Evolutionary conservation across 2,329 filamentous ascomycete species (phyloP), one percentile per base, ranked within the genome.

Genomic region (Curvularia verruculosa): DNA sequence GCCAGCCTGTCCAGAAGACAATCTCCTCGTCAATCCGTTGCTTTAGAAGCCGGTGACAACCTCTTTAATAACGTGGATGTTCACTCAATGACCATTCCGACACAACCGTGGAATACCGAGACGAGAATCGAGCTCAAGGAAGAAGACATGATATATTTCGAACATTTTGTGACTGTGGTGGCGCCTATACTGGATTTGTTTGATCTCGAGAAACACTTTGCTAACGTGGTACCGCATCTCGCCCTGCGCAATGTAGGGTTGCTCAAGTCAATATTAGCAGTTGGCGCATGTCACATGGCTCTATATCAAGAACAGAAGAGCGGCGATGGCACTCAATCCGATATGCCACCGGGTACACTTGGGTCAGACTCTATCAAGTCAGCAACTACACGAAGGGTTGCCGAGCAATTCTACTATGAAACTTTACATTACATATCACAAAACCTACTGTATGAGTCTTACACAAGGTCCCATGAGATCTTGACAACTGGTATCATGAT

Each of bases 401-500:
- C 69, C 2, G 69, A 83, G 23, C 69, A 72, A 82, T 87, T 87
- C 58, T 88, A 88, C 64, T 84, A 85, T 61, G 84, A 88, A 65
- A 86, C 85, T 0, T 75, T 88, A 0, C 83, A 85, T 52, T 88
- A 87, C 59, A 75, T 88, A 0, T 83, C 85, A 49, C 81, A 82
- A 36, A 84, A 85, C 0, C 81, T 88, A 70, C 78, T 82, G 5
- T 85, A 85, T 63, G 77, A 82, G 2, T 82, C 81, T 0, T 88
- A 87, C 64, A 83, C 82, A 9, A 80, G 79, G 29, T 85, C 82
- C 28, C 79, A 78, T 13, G 85, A 88, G 65, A 75, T 89, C 0
- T 76, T 87, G 18, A 82, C 83, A 0, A 88, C 85, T 0, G 82
- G 83, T 0, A 75, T 87, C 1, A 79, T 87, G 34, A 83, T 88